phyloP scores from a whole-genome alignment of 2,329 filamentous ascomycete genomes.

The Colletotrichum sp. region DNA sequence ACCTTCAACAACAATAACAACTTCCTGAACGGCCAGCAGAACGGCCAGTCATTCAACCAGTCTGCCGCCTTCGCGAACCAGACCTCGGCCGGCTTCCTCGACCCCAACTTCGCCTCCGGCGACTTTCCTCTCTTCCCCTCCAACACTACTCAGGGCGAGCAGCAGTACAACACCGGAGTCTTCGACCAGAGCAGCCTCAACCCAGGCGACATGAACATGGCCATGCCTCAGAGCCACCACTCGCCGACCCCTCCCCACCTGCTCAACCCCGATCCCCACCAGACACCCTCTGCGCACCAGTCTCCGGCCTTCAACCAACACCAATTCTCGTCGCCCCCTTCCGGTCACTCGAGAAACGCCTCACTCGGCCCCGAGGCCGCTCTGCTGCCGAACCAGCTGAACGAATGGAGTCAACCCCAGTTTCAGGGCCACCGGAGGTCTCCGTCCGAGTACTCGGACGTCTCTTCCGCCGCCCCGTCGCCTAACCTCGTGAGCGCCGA shows the following conservation, averaged over 20 bases:
- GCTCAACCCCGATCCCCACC: conserved; percentile 51
- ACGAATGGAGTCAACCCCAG: conserved; percentile 59
- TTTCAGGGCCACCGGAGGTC: conserved; percentile 85
- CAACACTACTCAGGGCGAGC: conserved; percentile 46
- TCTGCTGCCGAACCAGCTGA: conserved; percentile 55
- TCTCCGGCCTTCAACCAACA: conserved; percentile 63
- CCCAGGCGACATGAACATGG: conserved; percentile 57
- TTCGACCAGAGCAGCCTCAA: conserved; percentile 56
- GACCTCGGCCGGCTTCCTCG: conserved; percentile 49
- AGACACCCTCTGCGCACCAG: conserved; percentile 55
- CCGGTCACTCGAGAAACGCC: conserved; percentile 57
- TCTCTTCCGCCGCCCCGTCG: conserved; percentile 84
- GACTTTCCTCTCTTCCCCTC: conserved; percentile 72
- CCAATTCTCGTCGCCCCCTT: conserved; percentile 57
- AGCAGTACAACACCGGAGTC: conserved; percentile 66
- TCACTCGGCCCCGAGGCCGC: conserved; percentile 64
- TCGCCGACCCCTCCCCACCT: conserved; percentile 62
- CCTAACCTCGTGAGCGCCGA: conserved; percentile 82
- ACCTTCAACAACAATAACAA: conserved; percentile 51
- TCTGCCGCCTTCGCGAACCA: conserved; percentile 44
- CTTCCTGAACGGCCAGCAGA: conserved; percentile 55
- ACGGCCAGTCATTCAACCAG: conserved; percentile 43
- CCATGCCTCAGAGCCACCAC: conserved; percentile 59
- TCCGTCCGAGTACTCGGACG: conserved; percentile 91
- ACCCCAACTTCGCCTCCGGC: conserved; percentile 54